Evolutionary conservation across 192 early-diverging fungal species (phyloP), one percentile per base, ranked within the genome.

Genomic region (Diversispora epigaea): DNA sequence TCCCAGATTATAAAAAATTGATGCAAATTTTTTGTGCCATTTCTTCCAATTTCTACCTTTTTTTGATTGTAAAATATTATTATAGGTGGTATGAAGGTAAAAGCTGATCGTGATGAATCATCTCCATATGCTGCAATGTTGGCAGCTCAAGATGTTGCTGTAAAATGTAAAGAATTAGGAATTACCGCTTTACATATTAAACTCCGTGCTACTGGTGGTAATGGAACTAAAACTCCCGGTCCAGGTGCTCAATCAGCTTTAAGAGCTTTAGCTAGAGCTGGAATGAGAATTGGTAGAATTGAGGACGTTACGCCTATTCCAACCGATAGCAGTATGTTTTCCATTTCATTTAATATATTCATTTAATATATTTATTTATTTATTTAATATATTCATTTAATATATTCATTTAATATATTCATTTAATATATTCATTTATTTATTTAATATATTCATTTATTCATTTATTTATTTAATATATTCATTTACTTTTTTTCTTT

Each of bases 81-180:
- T 77, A 57, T 79, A 96, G 96, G 96, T 90, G 98, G 98, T 78
- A 99, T 99, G 98, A 98, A 96, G 91, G 98, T 99, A 83, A 99
- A 99, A 93, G 94, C 96, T 68, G 98, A 99, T 86, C 96, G 98
- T 90, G 98, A 99, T 85, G 98, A 99, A 86, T 95, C 96, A 66
- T 98, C 98, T 77, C 95, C 98, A 77, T 99, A 99, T 87, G 98
- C 98, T 75, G 96, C 98, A 79, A 98, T 99, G 98, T 91, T 99
- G 87, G 98, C 98, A 75, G 92, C 96, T 77, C 96, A 98, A 89
- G 96, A 99, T 84, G 98, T 97, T 83, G 96, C 96, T 70, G 91
- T 82, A 74, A 94, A 94, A 88, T 98, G 96, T 93, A 95, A 96
- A 90, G 98, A 99, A 85, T 90, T 99, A 68, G 98, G 98, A 80